Evolutionary conservation across 495 filamentous ascomycete species (phyloP), one percentile per base, ranked within the genome.

Genomic region (Hypoxylon crocopeplum): DNA sequence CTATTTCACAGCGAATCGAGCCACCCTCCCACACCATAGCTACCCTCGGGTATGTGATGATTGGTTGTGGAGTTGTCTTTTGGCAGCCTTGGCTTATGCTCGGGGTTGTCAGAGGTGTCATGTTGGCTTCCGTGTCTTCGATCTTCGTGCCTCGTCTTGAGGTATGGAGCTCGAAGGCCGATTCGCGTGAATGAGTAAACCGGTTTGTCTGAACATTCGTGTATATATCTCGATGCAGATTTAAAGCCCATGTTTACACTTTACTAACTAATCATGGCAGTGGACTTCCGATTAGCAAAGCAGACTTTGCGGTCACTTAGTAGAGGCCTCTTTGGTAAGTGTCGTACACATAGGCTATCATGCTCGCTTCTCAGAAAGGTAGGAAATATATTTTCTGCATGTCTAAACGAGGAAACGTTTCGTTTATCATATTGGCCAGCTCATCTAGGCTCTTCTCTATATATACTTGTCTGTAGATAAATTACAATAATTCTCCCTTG

Each of bases 1-100:
- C 84, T 90, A 97, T 73, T 72, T 81, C 76, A 82, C 84, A 77
- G 61, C 77, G 72, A 63, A 77, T 89, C 88, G 82, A 90, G 82
- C 79, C 83, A 86, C 84, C 82, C 86, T 91, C 82, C 84, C 87
- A 69, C 80, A 95, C 91, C 87, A 77, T 83, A 93, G 87, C 57
- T 68, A 70, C 64, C 68, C 71, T 75, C 66, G 71, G 66, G 69
- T 74, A 25, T 65, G 79, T 79, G 80, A 95, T 82, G 91, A 95
- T 81, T 67, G 85, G 92, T 94, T 91, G 92, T 95, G 91, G 88
- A 94, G 90, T 85, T 84, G 68, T 76, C 66, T 65, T 36, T 17
- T 40, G 48, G 29, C 52, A 39, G 17, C 51, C 48, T 20, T 13
- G 10, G 57, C 55, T 41, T 57, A 20, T 48, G 51, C 45, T 55